Evolutionary conservation across 2,329 filamentous ascomycete genomes (phyloP), one percentile per base, ranked within the genome.

Genomic region (Penicillium sp.): DNA sequence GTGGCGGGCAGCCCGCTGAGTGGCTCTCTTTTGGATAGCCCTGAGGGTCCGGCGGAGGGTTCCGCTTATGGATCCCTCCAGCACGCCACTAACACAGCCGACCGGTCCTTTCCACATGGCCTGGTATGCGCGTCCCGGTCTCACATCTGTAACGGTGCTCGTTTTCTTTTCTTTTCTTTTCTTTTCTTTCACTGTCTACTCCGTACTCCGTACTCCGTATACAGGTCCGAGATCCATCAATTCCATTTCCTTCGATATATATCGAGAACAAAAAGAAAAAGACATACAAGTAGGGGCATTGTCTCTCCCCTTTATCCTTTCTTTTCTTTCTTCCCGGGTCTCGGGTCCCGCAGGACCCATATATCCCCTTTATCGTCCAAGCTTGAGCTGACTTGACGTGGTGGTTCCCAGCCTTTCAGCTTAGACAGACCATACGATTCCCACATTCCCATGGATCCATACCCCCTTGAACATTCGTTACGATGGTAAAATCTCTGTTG

Each of bases 1-100:
- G 64, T 69, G 64, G 67, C 65, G 63, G 68, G 63, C 65, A 69
- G 65, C 55, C 38, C 53, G 62, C 69, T 70, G 65, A 69, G 65
- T 68, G 67, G 65, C 63, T 35, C 33, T 17, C 0, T 33, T 15
- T 33, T 15, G 1, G 15, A 35, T 35, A 35, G 33, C 33, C 15
- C 31, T 13, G 31, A 33, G 31, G 31, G 31, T 15, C 12, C 12
- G 12, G 12, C 31, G 31, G 13, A 33, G 12, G 31, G 31, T 33
- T 33, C 31, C 31, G 31, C 31, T 33, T 33, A 33, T 33, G 33
- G 33, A 35, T 35, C 52, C 29, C 12, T 6, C 12, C 63, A 68
- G 61, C 59, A 60, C 61, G 64, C 64, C 62, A 67, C 64, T 65
- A 61, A 61, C 60, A 58, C 58, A 61, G 53, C 61, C 65, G 64